Base-by-base conservation (phyloP, 805 yeast genomes). In the Komagataella ulmi region DNA sequence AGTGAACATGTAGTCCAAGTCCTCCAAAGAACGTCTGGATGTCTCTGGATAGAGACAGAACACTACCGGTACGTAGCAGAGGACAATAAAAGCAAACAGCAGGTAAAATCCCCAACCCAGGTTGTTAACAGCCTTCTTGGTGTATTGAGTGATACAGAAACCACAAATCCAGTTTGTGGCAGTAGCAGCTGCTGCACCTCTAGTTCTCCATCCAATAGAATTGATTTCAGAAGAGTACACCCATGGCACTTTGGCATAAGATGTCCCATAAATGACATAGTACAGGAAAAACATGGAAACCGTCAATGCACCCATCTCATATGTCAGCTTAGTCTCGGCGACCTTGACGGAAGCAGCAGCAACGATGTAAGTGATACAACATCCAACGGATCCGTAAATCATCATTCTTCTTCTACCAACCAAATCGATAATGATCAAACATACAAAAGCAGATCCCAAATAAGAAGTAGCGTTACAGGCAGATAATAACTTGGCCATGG, bases 31-130 rank as follows among this genome's bases (percentile, higher is more conserved):
- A 64, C 88, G 76, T 49, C 88, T 88, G 36, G 85, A 80, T 47
- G 89, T 83, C 69, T 85, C 91, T 46, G 90, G 91, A 65, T 81
- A 85, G 65, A 74, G 77, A 68, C 82, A 75, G 74, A 68, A 81
- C 55, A 79, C 79, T 54, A 82, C 67, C 36, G 88, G 86, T 51
- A 80, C 65, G 69, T 79, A 83, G 48, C 72, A 55, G 60, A 75
- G 74, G 70, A 84, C 84, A 55, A 84, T 72, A 36, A 69, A 63
- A 7, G 87, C 86, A 65, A 85, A 85, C 67, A 85, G 78, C 50
- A 83, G 65, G 66, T 83, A 85, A 54, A 83, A 75, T 54, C 84
- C 85, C 76, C 84, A 81, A 53, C 73, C 70, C 61, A 79, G 68
- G 57, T 71, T 53, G 64, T 70, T 57, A 64, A 75, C 66, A 61